Conservation (phyloP, 345 rosid species). For the Salix dunnii region DNA sequence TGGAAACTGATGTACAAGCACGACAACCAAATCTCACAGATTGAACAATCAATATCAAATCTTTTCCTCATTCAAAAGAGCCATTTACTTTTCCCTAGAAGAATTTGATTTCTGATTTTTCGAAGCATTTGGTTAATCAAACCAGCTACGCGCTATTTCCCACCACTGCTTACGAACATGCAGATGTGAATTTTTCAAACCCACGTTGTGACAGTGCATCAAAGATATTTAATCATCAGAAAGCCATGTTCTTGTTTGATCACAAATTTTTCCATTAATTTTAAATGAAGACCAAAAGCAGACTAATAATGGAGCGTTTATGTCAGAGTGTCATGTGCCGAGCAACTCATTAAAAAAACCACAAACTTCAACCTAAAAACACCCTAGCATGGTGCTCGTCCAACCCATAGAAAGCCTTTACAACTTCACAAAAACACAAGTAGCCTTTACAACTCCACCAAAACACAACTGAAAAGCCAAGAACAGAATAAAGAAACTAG, state of each 20-base stretch:
- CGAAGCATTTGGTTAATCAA: no score
- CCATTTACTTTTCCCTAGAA: no score
- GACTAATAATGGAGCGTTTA: background rate
- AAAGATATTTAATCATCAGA: background rate
- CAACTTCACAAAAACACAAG: background rate
- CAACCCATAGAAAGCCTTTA: constrained; percentile 5
- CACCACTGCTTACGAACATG: no score
- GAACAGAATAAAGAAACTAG: background rate
- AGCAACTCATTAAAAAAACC: background rate
- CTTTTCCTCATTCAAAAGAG: no score
- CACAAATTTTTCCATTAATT: background rate
- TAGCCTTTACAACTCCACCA: background rate
- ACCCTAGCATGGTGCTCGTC: constrained; percentile 6
- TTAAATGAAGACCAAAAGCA: background rate
- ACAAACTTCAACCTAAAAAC: background rate
- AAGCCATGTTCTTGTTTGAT: background rate
- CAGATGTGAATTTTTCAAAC: no score
- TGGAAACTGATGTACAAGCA: background rate
- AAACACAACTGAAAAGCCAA: background rate
- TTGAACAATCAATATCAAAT: no score
- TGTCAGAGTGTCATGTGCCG: constrained; percentile 11
- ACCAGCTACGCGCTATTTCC: no score
- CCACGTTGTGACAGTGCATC: background rate
- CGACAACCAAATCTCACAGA: no score
- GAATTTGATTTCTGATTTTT: no score